Conservation (phyloP, 1,139 yeast species). For the Candida labiduridarum region DNA sequence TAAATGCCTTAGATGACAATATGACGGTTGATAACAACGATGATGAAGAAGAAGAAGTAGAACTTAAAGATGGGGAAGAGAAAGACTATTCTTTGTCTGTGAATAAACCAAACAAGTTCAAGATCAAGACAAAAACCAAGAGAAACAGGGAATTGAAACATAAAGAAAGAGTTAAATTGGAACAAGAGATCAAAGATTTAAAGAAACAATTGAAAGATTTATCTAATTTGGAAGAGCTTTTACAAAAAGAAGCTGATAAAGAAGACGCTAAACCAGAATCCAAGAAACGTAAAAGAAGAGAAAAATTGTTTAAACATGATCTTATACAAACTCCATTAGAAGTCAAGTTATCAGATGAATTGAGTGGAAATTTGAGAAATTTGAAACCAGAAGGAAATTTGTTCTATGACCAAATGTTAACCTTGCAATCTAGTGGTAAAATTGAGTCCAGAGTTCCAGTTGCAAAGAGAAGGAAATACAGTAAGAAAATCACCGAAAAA, state of each 20-base stretch:
- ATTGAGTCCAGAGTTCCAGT: conserved; percentile 82
- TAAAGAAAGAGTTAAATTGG: conserved; percentile 58
- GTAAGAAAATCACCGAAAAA: conserved; percentile 80
- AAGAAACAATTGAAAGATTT: conserved; percentile 61
- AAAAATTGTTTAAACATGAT: conserved; percentile 55
- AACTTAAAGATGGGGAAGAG: conserved; percentile 25
- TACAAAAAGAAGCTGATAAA: conserved; percentile 37
- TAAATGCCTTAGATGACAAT: conserved; percentile 25
- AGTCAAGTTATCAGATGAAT: conserved; percentile 86
- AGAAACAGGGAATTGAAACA: conserved; percentile 74
- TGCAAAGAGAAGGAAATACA: conserved; percentile 64
- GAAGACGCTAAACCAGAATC: conserved; percentile 19
- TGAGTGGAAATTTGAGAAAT: conserved; percentile 80
- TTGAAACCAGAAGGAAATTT: conserved; percentile 91
- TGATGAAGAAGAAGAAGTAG: conserved; percentile 47
- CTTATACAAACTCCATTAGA: conserved; percentile 70
- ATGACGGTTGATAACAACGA: conserved; percentile 19
- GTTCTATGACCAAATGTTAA: conserved; percentile 78
- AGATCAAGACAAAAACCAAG: conserved; percentile 76
- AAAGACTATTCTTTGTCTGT: conserved; percentile 55
- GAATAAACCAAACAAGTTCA: conserved; percentile 68
- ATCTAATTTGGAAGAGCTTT: conserved; percentile 55
- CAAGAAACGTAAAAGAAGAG: conserved; percentile 27
- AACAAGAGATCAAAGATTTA: conserved; percentile 57
- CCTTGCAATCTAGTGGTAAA: conserved; percentile 80